phyloP scores from a whole-genome alignment of 805 yeast species.

The Candida silvicultrix region DNA sequence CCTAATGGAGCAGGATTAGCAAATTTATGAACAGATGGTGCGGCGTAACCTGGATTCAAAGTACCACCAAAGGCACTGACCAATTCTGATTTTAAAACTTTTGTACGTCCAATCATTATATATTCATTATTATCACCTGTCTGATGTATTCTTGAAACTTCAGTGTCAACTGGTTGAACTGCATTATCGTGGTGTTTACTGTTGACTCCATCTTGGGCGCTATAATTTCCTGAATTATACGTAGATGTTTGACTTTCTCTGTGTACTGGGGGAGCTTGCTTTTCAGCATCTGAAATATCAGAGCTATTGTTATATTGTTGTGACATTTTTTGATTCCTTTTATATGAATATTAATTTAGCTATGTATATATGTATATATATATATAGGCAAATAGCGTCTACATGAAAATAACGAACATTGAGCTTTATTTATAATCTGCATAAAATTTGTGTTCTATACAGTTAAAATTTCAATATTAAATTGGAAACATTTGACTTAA shows the following conservation, averaged over 20 bases:
- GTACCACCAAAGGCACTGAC: slow-evolving; percentile 78
- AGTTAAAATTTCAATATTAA: too few species aligned
- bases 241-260: not conserved
- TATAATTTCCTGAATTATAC: not conserved
- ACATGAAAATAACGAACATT: too few species aligned
- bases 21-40: slow-evolving; percentile 51
- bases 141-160: slow-evolving; percentile 24
- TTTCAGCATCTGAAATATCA: not conserved
- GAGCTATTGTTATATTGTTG: not conserved
- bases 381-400: too few species aligned
- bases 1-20: slow-evolving; percentile 69
- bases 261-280: not conserved
- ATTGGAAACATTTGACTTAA: too few species aligned
- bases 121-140: slow-evolving; percentile 51
- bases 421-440: too few species aligned
- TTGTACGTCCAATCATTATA: slow-evolving; percentile 66
- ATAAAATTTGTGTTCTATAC: too few species aligned
- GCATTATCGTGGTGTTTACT: slow-evolving; percentile 42
- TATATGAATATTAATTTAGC: too few species aligned
- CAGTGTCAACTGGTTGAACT: slow-evolving; percentile 2
- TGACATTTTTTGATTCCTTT: not conserved
- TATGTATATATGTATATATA: too few species aligned
- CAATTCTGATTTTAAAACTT: slow-evolving; percentile 56
- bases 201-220: slow-evolving; percentile 26
- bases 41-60: slow-evolving; percentile 59